Evolutionary conservation across 2,329 filamentous ascomycete species (phyloP), one percentile per base, ranked within the genome.

Genomic region (Arachnopeziza araneosa): DNA sequence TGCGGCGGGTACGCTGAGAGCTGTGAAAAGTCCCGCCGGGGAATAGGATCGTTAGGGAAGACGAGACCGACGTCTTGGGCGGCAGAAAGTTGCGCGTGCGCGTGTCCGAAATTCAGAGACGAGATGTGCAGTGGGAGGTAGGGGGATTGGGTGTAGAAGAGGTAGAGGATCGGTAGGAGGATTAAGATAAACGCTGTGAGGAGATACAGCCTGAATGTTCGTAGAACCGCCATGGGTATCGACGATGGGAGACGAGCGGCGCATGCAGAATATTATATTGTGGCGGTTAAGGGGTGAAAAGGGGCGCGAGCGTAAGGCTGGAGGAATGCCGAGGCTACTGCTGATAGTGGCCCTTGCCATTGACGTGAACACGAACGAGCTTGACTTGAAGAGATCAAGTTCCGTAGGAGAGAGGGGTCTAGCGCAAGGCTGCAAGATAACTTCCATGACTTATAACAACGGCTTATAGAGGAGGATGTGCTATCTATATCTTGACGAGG

Each of bases 1-100:
- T 55, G 57, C 24, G 57, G 10, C 24, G 52, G 57, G 24, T 54
- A 59, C 14, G 50, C 23, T n/a, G 57, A 32, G 22, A 52, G n/a
- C 10, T 36, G 17, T 52, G 24, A n/a, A 24, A 59, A 59, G 49
- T 59, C 52, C 9, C 52, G 52, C 19, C 57, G 57, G 2, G 57
- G 57, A 17, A 55, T 24, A 10, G 57, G 57, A 26, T 55, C 52
- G 21, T 44, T 36, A 4, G 57, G 57, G 14, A 52, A 55, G 10
- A 48, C 52, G 10, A 59, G 23, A 10, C 57, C 57, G 6, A 59
- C n/a, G 22, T 59, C 57, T 3, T 59, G 52, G 17, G 52, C 22
- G 19, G 50, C 57, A 50, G 48, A 50, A 5, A 59, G n/a, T 30
- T 30, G 26, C 4, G 50, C 23, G 12, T 52, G 50, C 49, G 24